Evolutionary conservation across 306 rosid genomes (phyloP).

Genomic region (Cucumis cinereus): DNA sequence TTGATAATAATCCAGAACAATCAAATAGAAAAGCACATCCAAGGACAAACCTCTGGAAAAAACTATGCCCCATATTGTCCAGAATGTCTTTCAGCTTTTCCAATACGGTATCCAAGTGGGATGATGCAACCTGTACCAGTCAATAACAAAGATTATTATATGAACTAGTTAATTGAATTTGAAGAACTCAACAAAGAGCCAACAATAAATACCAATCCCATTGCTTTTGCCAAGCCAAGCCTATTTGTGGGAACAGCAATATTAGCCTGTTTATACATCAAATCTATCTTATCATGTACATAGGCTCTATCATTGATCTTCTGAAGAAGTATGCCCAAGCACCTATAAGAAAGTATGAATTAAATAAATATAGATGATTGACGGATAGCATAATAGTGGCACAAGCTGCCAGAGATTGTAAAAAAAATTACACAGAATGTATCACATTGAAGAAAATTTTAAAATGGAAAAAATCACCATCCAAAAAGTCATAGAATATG

Average conservation of each 20-base stretch:
- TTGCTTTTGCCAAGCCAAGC: conserved; percentile 92
- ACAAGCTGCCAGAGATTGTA: not conserved
- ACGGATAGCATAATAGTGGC: not conserved
- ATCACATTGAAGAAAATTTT: not conserved
- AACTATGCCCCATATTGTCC: conserved; percentile 75
- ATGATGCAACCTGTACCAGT: conserved; percentile 74
- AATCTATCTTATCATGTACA: conserved; percentile 69
- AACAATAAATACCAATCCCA: conserved; percentile 68
- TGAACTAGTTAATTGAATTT: not conserved
- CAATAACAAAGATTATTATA: conserved; percentile 13
- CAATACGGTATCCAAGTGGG: conserved; percentile 93
- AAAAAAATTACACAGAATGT: not conserved
- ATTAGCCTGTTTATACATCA: conserved; percentile 79
- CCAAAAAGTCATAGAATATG: not conserved
- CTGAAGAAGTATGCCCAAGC: conserved; percentile 88
- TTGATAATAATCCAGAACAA: conserved; percentile 10
- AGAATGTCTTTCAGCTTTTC: conserved; percentile 87
- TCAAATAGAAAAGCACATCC: conserved; percentile 8
- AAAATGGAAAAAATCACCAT: not conserved
- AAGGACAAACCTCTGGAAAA: conserved; percentile 63
- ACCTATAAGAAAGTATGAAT: conserved; percentile 34
- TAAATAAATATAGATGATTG: not conserved
- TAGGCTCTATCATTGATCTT: conserved; percentile 76
- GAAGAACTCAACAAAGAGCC: conserved; percentile 12
- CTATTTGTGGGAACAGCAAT: conserved; percentile 73